phyloP scores from a whole-genome alignment of 179 eudicot species.

The Heliamphora pulchella region DNA sequence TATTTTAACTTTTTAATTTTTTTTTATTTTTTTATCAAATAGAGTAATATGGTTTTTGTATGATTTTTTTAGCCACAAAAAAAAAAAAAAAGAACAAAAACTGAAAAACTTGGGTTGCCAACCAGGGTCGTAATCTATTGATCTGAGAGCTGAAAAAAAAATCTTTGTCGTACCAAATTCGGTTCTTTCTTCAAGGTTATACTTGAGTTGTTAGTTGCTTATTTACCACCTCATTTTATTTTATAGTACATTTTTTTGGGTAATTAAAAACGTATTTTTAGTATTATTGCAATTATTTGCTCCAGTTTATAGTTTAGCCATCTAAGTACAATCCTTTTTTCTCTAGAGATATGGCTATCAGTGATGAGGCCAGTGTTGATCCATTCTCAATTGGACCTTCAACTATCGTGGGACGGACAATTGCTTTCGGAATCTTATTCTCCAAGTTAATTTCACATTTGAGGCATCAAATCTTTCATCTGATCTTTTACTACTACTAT shows the following conservation, averaged over 20 bases:
- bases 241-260: too few relatives aligned
- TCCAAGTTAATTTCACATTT: constrained; percentile 76
- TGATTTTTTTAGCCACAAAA: too few relatives aligned
- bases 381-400: constrained; percentile 73
- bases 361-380: constrained; percentile 65
- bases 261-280: neutral
- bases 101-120: too few relatives aligned
- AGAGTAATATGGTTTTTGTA: too few relatives aligned
- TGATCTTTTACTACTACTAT: constrained; percentile 29
- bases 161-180: neutral
- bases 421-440: constrained; percentile 73
- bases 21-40: too few relatives aligned
- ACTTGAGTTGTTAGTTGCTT: neutral
- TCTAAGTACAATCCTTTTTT: neutral
- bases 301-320: neutral
- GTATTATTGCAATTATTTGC: neutral
- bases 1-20: too few relatives aligned
- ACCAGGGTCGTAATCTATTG: neutral
- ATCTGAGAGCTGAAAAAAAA: neutral
- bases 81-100: too few relatives aligned
- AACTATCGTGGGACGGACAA: constrained; percentile 64
- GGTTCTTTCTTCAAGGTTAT: neutral
- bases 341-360: constrained; percentile 58
- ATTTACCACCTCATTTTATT: neutral
- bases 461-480: constrained; percentile 35